Percentiles rank a stretch among this genome's conserved stretches.
Conservation (phyloP, 768 basidiomycete genomes). For the Mycena vulgaris region DNA sequence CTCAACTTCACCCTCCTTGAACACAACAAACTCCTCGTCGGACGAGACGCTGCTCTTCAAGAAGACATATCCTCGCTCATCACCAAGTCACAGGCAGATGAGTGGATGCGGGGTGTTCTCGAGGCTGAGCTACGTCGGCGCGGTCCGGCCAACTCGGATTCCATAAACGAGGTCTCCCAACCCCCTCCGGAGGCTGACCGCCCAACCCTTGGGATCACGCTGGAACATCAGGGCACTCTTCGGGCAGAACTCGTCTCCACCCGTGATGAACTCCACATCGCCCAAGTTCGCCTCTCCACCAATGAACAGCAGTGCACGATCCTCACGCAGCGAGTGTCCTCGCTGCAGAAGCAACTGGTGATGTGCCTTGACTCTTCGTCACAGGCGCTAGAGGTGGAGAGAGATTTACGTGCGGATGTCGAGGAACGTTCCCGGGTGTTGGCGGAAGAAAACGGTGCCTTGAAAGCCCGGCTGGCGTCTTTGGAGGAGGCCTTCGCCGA, state of each 20-base stretch:
- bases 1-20: constrained; percentile 44
- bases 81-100: constrained; percentile 43
- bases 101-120: constrained; percentile 42
- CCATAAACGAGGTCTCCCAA: not conserved
- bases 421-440: constrained; percentile 34
- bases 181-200: constrained; percentile 7
- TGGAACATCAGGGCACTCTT: constrained; percentile 39
- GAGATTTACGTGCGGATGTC: constrained; percentile 44
- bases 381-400: constrained; percentile 43
- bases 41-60: constrained; percentile 43
- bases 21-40: constrained; percentile 46
- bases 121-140: constrained; percentile 40
- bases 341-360: constrained; percentile 40
- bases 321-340: constrained; percentile 36
- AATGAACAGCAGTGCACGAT: constrained; percentile 38
- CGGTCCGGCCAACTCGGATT: constrained; percentile 8
- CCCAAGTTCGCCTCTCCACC: constrained; percentile 37
- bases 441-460: constrained; percentile 36
- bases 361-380: constrained; percentile 45
- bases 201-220: constrained; percentile 27
- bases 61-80: constrained; percentile 42
- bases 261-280: constrained; percentile 43
- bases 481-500: constrained; percentile 30
- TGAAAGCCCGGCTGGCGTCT: constrained; percentile 30
- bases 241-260: constrained; percentile 40